Evolutionary conservation across 192 early-diverging fungal genomes (phyloP).

Genomic region (Umbelopsis sp.): DNA sequence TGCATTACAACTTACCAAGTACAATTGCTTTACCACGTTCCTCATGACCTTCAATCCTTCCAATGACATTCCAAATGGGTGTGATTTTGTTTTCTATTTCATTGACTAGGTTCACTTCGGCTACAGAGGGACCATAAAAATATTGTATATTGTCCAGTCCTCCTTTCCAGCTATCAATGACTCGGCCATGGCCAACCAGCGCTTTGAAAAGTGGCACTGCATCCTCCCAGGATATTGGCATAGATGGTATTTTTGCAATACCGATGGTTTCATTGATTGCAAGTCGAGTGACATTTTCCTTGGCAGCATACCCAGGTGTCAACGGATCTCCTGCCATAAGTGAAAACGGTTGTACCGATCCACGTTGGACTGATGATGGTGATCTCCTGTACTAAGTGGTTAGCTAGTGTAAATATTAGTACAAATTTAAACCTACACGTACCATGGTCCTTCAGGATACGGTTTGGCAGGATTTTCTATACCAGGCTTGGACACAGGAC

Average conservation of each 20-base stretch:
- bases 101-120: constrained; percentile 52
- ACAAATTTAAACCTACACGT: not conserved
- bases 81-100: constrained; percentile 44
- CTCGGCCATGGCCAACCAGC: constrained; percentile 45
- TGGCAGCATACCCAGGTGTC: constrained; percentile 59
- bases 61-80: constrained; percentile 65
- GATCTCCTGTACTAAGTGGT: constrained; percentile 30
- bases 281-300: constrained; percentile 45
- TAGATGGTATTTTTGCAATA: constrained; percentile 58
- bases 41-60: constrained; percentile 50
- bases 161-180: constrained; percentile 49
- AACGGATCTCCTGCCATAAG: constrained; percentile 60
- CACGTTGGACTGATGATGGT: constrained; percentile 55
- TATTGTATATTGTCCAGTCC: constrained; percentile 53
- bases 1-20: constrained; percentile 19
- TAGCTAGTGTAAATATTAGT: not conserved
- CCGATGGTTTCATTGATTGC: constrained; percentile 42
- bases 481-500: constrained; percentile 20
- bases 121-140: constrained; percentile 54
- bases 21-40: constrained; percentile 54
- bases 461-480: constrained; percentile 34
- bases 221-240: constrained; percentile 65
- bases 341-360: constrained; percentile 49
- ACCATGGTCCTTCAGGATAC: constrained; percentile 63
- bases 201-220: constrained; percentile 58